Evolutionary conservation across 345 rosid species (phyloP), one percentile per base, ranked within the genome.

Genomic region (Psidium guajava): DNA sequence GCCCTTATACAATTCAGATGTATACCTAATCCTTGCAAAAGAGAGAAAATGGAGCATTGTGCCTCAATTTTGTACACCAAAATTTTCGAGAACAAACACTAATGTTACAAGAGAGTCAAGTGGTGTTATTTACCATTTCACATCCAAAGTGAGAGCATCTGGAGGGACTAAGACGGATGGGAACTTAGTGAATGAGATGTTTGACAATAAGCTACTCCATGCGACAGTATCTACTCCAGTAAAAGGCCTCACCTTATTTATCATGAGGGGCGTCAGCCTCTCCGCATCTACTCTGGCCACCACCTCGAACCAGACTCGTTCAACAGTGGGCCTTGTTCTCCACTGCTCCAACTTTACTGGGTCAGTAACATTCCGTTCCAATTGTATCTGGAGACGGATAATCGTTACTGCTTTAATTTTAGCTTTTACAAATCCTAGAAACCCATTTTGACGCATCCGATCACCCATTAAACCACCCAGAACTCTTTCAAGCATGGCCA

Each of bases 111-210:
- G 80, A 69, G 59, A 54, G 61, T 24, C 58, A 49, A 82, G 55
- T 28, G 28, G 59, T 85, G 36, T 27, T 11, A 54, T 77, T 89
- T 92, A 94, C 98, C 98, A 95, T 90, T 93, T 95, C 83, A 95
- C 92, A 88, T 91, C 98, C 86, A 95, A 91, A 51, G 98, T 95
- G 85, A 95, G 89, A 83, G 98, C 92, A 89, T 95, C 98, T 14
- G 94, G 91, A 87, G 95, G 98, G 83, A 90, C 94, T 53, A 95
- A 92, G 57, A 93, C 85, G 20, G 95, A 93, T 44, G 97, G 92
- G 87, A 94, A 93, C 94, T 93, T 90, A 1, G 98, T 95, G 82
- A 94, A 95, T 36, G 98, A 94, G 83, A 94, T 89, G 59, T 95
- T 94, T 11, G 90, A 92, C 93, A 93, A 89, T 28, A 94, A 85